These are phyloP conservation scores for Ceratobasidium sp. DNA, from an alignment of 1,284 basidiomycete genomes.

Conservation along the genomic window DNA sequence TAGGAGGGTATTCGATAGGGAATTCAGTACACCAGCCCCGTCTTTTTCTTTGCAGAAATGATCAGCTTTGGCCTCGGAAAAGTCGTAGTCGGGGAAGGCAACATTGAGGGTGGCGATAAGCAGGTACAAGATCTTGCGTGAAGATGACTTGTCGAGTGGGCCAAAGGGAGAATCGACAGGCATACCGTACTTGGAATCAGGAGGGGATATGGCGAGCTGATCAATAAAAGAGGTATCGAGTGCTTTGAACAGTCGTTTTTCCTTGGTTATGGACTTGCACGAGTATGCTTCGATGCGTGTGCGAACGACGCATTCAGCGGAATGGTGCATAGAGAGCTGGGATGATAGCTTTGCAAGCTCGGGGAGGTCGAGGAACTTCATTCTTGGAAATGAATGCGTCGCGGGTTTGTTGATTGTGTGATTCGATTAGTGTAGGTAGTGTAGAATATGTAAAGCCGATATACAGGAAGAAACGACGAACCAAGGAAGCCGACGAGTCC, in stretches of 20 bases:
- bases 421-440: not conserved
- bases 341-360: conserved; percentile 48
- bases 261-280: conserved; percentile 96
- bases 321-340: conserved; percentile 61
- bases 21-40: conserved; percentile 73
- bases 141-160: conserved; percentile 54
- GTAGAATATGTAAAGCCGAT: not conserved
- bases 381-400: not conserved
- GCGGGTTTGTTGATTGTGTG: not conserved
- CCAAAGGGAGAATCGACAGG: conserved; percentile 49
- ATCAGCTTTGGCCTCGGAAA: conserved; percentile 88
- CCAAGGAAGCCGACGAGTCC: not conserved
- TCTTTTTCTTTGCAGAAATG: conserved; percentile 88
- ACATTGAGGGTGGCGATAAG: conserved; percentile 97
- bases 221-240: conserved; percentile 81
- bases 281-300: conserved; percentile 97
- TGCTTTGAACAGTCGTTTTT: conserved; percentile 94
- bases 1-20: conserved; percentile 71
- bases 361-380: conserved; percentile 47
- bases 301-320: conserved; percentile 88
- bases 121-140: conserved; percentile 88
- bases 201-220: conserved; percentile 42
- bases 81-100: conserved; percentile 97
- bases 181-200: conserved; percentile 33
- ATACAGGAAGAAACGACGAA: not conserved